A percentile compares a stretch with the other conserved stretches of the same genome.
These are phyloP conservation scores for Boletus vermiculosoides DNA, from an alignment of 768 basidiomycete genomes.

Conservation along the genomic window DNA sequence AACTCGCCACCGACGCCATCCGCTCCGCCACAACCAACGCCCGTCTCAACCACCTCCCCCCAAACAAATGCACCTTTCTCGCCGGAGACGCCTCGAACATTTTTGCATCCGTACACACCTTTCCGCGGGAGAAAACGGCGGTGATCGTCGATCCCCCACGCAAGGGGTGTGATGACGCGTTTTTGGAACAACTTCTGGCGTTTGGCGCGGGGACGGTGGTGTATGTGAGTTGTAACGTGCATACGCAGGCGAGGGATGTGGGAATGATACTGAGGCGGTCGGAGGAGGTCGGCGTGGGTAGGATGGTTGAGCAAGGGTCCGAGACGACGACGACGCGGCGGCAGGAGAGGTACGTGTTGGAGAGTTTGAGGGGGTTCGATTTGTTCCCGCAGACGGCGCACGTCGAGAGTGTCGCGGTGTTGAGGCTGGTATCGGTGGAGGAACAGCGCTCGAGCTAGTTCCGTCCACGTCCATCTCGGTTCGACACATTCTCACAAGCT, in stretches of 20 bases:
- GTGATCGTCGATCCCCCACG: conserved; percentile 89
- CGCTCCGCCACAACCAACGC: conserved; percentile 66
- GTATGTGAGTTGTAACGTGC: conserved; percentile 95
- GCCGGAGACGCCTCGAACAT: conserved; percentile 87
- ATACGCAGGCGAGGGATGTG: conserved; percentile 87
- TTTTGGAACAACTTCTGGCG: conserved; percentile 70
- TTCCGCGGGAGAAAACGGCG: conserved; percentile 64
- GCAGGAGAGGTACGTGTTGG: conserved; percentile 63
- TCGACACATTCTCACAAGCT: too few species aligned
- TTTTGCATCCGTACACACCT: conserved; percentile 63
- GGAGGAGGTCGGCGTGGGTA: conserved; percentile 36
- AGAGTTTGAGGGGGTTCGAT: conserved; percentile 87
- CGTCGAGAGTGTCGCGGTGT: conserved; percentile 79
- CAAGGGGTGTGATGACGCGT: conserved; percentile 86
- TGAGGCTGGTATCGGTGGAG: conserved; percentile 42
- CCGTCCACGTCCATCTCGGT: neutral
- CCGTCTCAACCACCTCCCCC: conserved; percentile 55
- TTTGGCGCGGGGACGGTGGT: conserved; percentile 72
- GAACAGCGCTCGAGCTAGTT: neutral
- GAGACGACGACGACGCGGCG: conserved; percentile 14
- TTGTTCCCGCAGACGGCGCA: conserved; percentile 96
- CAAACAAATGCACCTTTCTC: conserved; percentile 60
- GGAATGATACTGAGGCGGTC: conserved; percentile 61
- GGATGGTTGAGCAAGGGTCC: conserved; percentile 28
- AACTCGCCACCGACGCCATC: conserved; percentile 75